A percentile compares a stretch with the other conserved stretches of the same genome.
Evolutionary conservation across 2,329 filamentous ascomycete genomes (phyloP).

Genomic region (Calonectria ilicicola): DNA sequence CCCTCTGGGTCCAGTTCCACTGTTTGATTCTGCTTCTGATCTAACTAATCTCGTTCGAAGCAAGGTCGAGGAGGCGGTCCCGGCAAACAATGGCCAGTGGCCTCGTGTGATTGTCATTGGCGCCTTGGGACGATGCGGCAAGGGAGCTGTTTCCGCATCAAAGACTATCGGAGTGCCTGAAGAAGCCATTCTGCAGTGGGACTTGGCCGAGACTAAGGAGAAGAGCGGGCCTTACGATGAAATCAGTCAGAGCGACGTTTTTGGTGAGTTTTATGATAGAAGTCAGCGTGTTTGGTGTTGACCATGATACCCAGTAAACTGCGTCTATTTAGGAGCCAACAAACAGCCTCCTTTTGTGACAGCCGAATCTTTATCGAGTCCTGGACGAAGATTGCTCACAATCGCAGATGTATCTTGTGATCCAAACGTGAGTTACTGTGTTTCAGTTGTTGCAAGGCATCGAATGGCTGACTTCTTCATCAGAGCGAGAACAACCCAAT

Average conservation of each 20-base stretch:
- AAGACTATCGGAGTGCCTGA: slow-evolving; percentile 73
- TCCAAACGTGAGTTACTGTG: slow-evolving; percentile 58
- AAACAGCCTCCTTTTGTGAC: slow-evolving; percentile 84
- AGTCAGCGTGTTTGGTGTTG: slow-evolving; percentile 70
- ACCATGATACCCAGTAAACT: slow-evolving; percentile 69
- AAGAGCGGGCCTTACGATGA: slow-evolving; percentile 80
- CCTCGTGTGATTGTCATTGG: slow-evolving; percentile 73
- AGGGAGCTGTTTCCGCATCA: background rate
- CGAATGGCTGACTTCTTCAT: background rate
- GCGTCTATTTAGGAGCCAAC: slow-evolving; percentile 75
- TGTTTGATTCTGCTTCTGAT: slow-evolving; percentile 43
- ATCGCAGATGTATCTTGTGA: slow-evolving; percentile 83
- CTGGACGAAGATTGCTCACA: slow-evolving; percentile 79
- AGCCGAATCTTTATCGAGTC: slow-evolving; percentile 69
- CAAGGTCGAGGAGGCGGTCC: slow-evolving; percentile 50
- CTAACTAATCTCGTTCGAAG: slow-evolving; percentile 56
- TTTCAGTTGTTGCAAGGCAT: background rate
- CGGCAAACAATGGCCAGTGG: slow-evolving; percentile 71
- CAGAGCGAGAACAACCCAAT: slow-evolving; percentile 73
- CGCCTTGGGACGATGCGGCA: slow-evolving; percentile 80
- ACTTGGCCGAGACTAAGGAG: no score
- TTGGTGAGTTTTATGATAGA: background rate
- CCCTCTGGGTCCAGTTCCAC: slow-evolving; percentile 64
- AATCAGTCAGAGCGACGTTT: no score
- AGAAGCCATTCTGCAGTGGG: slow-evolving; percentile 71